Conservation (phyloP, 345 rosid species). For the Psidium friedrichsthalianum region DNA sequence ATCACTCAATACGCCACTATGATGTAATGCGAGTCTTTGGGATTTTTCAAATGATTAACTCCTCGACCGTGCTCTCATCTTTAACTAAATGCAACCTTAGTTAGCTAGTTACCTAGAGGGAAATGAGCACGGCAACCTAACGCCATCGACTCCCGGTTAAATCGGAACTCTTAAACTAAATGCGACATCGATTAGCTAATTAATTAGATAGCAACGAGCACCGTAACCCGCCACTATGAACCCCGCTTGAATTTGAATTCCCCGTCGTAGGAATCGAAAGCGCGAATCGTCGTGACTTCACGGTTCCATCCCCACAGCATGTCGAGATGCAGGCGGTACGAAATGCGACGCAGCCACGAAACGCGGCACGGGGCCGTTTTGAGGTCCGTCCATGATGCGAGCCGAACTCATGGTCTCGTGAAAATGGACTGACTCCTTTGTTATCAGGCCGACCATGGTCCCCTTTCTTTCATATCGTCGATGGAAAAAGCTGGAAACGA, state of each 20-base stretch:
- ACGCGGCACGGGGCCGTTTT: too few relatives aligned
- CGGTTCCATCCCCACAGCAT: too few relatives aligned
- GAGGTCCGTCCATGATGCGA: too few relatives aligned
- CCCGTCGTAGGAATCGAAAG: not conserved
- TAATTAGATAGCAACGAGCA: not conserved
- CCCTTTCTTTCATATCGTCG: not conserved
- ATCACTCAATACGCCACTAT: not conserved
- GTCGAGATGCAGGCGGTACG: accelerated
- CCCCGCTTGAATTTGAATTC: not conserved
- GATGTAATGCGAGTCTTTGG: too few relatives aligned
- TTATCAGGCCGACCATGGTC: not conserved
- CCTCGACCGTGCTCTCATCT: not conserved
- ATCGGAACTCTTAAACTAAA: too few relatives aligned
- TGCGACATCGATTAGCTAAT: not conserved
- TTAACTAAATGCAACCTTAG: too few relatives aligned
- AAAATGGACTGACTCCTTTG: not conserved
- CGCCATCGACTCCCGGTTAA: not conserved
- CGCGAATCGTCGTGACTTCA: not conserved
- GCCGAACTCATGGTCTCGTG: not conserved
- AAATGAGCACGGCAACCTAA: not conserved
- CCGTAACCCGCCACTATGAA: not conserved
- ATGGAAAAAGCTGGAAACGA: not conserved
- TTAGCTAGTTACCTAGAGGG: not conserved
- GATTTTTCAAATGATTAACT: not conserved
- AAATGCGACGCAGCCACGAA: not conserved